A percentile compares a stretch with the other conserved stretches of the same genome.
phyloP scores from a whole-genome alignment of 2,329 filamentous ascomycete species.

The Thelonectria olida region DNA sequence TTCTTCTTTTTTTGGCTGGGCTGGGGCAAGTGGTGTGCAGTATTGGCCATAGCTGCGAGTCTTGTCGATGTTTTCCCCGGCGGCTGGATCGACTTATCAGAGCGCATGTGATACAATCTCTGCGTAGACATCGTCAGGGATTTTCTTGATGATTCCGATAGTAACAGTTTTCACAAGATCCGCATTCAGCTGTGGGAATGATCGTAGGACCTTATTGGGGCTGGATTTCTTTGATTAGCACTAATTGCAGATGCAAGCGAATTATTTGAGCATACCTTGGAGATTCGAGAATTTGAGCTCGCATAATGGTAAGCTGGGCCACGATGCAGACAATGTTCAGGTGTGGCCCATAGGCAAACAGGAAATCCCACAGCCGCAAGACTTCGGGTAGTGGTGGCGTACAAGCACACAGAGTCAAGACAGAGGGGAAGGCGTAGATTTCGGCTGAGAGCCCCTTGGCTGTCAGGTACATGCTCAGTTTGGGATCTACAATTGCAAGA shows the following conservation, averaged over 20 bases:
- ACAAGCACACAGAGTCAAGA: conserved; percentile 93
- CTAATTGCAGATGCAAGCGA: background rate
- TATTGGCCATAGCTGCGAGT: background rate
- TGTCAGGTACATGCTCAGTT: conserved; percentile 84
- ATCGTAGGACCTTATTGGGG: conserved; percentile 90
- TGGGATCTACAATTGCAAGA: conserved; percentile 88
- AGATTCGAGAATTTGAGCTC: conserved; percentile 83
- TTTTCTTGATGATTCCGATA: conserved; percentile 86
- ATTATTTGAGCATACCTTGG: conserved; percentile 68
- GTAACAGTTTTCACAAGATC: conserved; percentile 86
- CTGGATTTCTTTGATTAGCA: conserved; percentile 58
- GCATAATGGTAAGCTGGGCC: conserved; percentile 89
- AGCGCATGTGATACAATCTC: conserved; percentile 90
- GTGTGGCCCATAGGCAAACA: conserved; percentile 95
- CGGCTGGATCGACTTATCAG: conserved; percentile 45
- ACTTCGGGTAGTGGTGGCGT: conserved; percentile 96
- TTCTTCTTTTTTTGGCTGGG: conserved; percentile 12
- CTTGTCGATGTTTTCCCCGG: background rate
- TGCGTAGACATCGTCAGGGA: conserved; percentile 89
- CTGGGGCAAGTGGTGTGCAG: background rate
- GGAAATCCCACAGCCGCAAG: conserved; percentile 92
- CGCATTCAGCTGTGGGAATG: conserved; percentile 84
- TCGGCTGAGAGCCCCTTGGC: conserved; percentile 90
- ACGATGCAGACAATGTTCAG: conserved; percentile 97
- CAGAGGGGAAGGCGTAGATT: conserved; percentile 95